A percentile compares a stretch with the other conserved stretches of the same genome.
These are phyloP conservation scores for Fusarium luffae DNA, from an alignment of 2,329 filamentous ascomycete species.

Conservation along the genomic window DNA sequence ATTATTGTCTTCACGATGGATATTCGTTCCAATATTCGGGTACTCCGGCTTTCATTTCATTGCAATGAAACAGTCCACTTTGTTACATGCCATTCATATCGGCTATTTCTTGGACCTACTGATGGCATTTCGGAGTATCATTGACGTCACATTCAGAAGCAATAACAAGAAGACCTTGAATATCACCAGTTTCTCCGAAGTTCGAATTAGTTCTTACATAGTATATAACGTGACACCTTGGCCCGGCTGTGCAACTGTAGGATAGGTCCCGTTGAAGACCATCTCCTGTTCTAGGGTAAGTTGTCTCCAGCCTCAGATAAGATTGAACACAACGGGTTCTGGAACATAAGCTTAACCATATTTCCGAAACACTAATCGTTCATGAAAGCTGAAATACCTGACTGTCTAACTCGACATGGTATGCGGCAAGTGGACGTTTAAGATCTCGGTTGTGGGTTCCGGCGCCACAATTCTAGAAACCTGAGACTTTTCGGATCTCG, in stretches of 20 bases:
- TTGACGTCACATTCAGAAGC: too few relatives aligned
- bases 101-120: background rate
- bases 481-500: conserved; percentile 7
- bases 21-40: background rate
- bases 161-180: too few relatives aligned
- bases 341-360: conserved; percentile 18
- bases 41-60: too few relatives aligned
- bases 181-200: background rate
- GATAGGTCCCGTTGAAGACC: background rate
- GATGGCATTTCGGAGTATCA: background rate
- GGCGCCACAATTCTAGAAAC: conserved; percentile 31
- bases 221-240: background rate
- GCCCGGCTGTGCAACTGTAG: background rate
- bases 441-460: conserved; percentile 25
- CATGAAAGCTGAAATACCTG: conserved; percentile 32
- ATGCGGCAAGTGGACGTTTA: conserved; percentile 24
- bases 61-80: background rate
- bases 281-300: conserved; percentile 21
- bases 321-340: background rate
- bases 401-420: background rate
- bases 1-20: background rate
- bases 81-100: background rate
- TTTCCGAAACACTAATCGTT: conserved; percentile 14
- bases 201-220: background rate
- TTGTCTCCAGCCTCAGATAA: background rate